These are phyloP conservation scores for Exophiala sp. DNA, from an alignment of 2,329 filamentous ascomycete species.

Conservation along the genomic window DNA sequence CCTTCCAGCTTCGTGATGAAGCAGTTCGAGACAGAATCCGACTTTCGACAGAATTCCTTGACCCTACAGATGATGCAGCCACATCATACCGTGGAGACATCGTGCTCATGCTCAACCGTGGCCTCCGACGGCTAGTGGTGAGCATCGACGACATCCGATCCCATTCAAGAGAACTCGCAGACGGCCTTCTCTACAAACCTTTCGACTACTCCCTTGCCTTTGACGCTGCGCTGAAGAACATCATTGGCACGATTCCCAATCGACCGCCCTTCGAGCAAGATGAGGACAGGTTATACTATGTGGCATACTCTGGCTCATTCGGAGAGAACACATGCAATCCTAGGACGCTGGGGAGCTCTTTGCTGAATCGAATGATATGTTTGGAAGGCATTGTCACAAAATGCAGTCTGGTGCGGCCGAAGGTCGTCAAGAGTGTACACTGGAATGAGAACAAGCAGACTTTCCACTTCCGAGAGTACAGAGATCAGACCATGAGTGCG, in stretches of 20 bases:
- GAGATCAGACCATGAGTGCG: slow-evolving; percentile 92
- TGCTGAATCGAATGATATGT: slow-evolving; percentile 95
- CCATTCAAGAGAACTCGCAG: slow-evolving; percentile 78
- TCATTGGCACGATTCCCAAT: slow-evolving; percentile 75
- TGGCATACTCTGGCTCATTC: slow-evolving; percentile 94
- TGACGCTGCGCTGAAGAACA: slow-evolving; percentile 82
- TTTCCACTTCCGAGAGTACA: slow-evolving; percentile 86
- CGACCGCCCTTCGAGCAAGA: slow-evolving; percentile 71
- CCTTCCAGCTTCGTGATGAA: slow-evolving; percentile 75
- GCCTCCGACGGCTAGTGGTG: slow-evolving; percentile 59
- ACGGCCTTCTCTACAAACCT: slow-evolving; percentile 73
- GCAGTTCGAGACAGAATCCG: slow-evolving; percentile 79
- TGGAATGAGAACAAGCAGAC: slow-evolving; percentile 84
- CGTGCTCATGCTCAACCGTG: slow-evolving; percentile 67
- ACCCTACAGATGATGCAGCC: slow-evolving; percentile 55
- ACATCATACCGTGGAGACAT: slow-evolving; percentile 86
- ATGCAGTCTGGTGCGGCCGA: slow-evolving; percentile 90
- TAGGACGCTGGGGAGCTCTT: slow-evolving; percentile 79
- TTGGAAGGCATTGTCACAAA: slow-evolving; percentile 96
- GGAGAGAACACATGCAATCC: slow-evolving; percentile 94
- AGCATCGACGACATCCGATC: slow-evolving; percentile 88
- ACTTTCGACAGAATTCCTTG: slow-evolving; percentile 86
- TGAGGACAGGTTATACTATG: slow-evolving; percentile 83
- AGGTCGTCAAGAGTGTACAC: slow-evolving; percentile 97
- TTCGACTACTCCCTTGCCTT: slow-evolving; percentile 89